Conservation (phyloP, 169 alveolate species). For the Plasmodium inui region DNA sequence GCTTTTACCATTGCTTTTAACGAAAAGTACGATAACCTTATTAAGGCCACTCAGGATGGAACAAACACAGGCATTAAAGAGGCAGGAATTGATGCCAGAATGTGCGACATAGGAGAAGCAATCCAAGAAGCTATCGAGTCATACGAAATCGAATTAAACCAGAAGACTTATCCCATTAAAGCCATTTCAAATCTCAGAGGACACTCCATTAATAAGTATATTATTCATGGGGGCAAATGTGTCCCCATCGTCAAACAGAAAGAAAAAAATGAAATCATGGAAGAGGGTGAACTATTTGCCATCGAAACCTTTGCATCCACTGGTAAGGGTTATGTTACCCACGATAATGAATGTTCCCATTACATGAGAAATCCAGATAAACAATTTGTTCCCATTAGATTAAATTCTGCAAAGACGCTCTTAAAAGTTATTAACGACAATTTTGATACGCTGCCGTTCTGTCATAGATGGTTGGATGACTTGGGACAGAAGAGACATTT, state of each 20-base stretch:
- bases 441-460: conserved; percentile 98
- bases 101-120: conserved; percentile 97
- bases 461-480: conserved; percentile 99
- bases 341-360: conserved; percentile 95
- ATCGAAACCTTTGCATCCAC: conserved; percentile 99
- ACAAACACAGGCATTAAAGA: conserved; percentile 98
- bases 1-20: conserved; percentile 99
- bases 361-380: conserved; percentile 97
- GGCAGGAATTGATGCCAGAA: conserved; percentile 99
- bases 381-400: conserved; percentile 90
- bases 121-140: conserved; percentile 98
- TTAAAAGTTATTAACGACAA: conserved; percentile 94
- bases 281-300: conserved; percentile 99
- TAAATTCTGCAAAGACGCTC: conserved; percentile 94
- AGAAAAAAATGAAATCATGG: conserved; percentile 94
- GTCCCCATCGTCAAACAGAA: conserved; percentile 98
- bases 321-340: conserved; percentile 96
- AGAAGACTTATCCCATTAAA: conserved; percentile 94
- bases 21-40: conserved; percentile 87
- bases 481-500: conserved; percentile 95
- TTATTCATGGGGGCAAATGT: conserved; percentile 98
- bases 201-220: conserved; percentile 97
- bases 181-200: conserved; percentile 98
- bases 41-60: conserved; percentile 98
- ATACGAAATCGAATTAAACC: conserved; percentile 96